These are phyloP conservation scores for Daldinia eschscholtzii DNA, from an alignment of 2,329 filamentous ascomycete genomes.

Conservation along the genomic window DNA sequence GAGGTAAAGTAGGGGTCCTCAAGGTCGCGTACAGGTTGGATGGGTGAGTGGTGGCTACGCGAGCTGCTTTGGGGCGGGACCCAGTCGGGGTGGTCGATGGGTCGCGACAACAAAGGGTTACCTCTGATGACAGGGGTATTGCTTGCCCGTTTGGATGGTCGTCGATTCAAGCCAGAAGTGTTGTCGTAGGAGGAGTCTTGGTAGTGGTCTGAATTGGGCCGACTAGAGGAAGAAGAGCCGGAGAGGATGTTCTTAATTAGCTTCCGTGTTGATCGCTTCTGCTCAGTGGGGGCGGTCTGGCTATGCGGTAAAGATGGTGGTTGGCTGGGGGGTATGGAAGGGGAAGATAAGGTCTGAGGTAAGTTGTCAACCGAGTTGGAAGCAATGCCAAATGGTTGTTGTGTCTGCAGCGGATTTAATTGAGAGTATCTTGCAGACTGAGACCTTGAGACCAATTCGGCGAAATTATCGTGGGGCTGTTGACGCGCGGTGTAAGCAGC, in stretches of 20 bases:
- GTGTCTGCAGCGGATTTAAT: constrained; percentile 53
- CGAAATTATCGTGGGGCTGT: constrained; percentile 59
- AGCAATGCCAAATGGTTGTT: constrained; percentile 53
- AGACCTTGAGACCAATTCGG: constrained; percentile 63
- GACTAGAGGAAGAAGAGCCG: constrained; percentile 55
- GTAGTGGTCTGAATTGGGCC: constrained; percentile 52
- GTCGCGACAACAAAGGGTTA: constrained; percentile 51
- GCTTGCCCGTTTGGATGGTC: constrained; percentile 70
- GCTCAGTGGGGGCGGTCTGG: constrained; percentile 54
- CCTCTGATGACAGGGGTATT: constrained; percentile 61
- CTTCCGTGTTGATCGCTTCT: constrained; percentile 65
- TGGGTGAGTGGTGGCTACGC: constrained; percentile 56
- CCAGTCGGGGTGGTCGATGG: constrained; percentile 51
- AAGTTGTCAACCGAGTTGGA: constrained; percentile 60
- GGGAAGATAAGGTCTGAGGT: constrained; percentile 50
- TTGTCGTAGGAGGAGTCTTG: constrained; percentile 62
- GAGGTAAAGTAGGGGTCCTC: constrained; percentile 55
- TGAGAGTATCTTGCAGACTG: constrained; percentile 65
- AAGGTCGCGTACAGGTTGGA: constrained; percentile 60
- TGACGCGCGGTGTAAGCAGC: constrained; percentile 52
- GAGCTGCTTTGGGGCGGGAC: constrained; percentile 44
- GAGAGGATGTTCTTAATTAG: constrained; percentile 68
- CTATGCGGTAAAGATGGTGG: constrained; percentile 47
- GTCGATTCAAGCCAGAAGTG: constrained; percentile 62
- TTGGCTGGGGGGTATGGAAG: constrained; percentile 45